phyloP scores from a whole-genome alignment of 2,329 filamentous ascomycete species.

The Aquanectria penicillioides region DNA sequence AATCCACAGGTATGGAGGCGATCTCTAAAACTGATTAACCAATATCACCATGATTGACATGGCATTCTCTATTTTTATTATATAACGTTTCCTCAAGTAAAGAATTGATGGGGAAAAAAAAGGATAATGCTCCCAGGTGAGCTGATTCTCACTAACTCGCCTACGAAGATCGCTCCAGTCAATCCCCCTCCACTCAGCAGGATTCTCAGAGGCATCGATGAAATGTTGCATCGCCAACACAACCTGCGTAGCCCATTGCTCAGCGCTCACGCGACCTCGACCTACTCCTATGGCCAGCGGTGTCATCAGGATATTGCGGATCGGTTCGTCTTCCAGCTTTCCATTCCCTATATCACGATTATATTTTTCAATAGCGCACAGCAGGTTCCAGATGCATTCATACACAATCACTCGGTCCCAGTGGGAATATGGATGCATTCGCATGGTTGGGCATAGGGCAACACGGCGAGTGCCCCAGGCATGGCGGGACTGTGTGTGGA shows the following conservation, averaged over 20 bases:
- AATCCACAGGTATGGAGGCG: too few relatives aligned
- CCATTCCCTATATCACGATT: slow-evolving; percentile 46
- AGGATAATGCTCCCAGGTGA: too few relatives aligned
- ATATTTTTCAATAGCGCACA: slow-evolving; percentile 58
- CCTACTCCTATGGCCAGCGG: slow-evolving; percentile 63
- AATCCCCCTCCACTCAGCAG: slow-evolving; percentile 56
- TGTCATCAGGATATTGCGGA: slow-evolving; percentile 58
- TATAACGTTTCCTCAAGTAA: too few relatives aligned
- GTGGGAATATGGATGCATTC: slow-evolving; percentile 51
- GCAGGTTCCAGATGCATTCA: slow-evolving; percentile 61
- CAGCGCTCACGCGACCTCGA: slow-evolving; percentile 53
- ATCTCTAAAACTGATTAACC: too few relatives aligned
- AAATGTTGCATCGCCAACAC: slow-evolving; percentile 63
- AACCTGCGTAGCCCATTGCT: slow-evolving; percentile 61
- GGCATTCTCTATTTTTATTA: too few relatives aligned
- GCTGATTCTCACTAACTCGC: too few relatives aligned
- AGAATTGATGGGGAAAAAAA: too few relatives aligned
- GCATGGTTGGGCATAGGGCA: slow-evolving; percentile 65
- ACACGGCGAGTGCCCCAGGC: slow-evolving; percentile 54
- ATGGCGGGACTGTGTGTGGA: slow-evolving; percentile 46
- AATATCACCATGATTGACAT: too few relatives aligned
- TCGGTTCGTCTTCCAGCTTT: too few relatives aligned
- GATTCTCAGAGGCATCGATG: slow-evolving; percentile 55
- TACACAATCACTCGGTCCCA: slow-evolving; percentile 65
- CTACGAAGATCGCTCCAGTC: too few relatives aligned